These are phyloP conservation scores for Coprinopsis strossmayeri DNA, from an alignment of 768 basidiomycete genomes.

Conservation along the genomic window DNA sequence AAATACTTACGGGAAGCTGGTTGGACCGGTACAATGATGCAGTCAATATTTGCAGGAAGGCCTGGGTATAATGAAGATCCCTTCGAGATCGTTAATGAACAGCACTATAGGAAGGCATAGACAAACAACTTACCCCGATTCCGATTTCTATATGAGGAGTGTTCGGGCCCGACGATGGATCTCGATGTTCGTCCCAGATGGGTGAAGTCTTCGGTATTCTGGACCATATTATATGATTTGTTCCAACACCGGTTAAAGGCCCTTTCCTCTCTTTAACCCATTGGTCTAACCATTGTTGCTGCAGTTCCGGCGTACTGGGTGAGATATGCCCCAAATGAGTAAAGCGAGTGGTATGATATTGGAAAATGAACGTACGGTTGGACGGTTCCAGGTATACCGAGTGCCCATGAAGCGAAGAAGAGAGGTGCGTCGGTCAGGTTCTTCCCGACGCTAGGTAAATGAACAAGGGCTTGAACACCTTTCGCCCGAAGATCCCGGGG, in stretches of 20 bases:
- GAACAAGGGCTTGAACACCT: conserved; percentile 15
- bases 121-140: conserved; percentile 16
- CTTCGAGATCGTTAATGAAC: not conserved
- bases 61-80: not conserved
- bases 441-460: conserved; percentile 23
- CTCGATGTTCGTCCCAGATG: conserved; percentile 11
- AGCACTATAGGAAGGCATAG: not conserved
- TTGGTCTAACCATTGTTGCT: conserved; percentile 1
- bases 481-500: conserved; percentile 8
- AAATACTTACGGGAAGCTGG: conserved; percentile 10
- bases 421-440: conserved; percentile 23
- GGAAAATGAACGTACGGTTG: not conserved
- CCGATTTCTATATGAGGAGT: conserved; percentile 25
- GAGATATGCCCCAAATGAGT: not conserved
- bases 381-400: conserved; percentile 4
- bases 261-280: conserved; percentile 12
- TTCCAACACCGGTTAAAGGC: conserved; percentile 17
- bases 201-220: conserved; percentile 19
- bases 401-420: not conserved
- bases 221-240: conserved; percentile 20
- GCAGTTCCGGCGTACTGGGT: conserved; percentile 7
- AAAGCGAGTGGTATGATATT: not conserved
- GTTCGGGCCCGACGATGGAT: conserved; percentile 24
- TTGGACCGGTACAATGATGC: conserved; percentile 5
- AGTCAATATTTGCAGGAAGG: not conserved